These are phyloP conservation scores for Nectriaceae sp. DNA, from an alignment of 2,329 filamentous ascomycete species.

Conservation along the genomic window DNA sequence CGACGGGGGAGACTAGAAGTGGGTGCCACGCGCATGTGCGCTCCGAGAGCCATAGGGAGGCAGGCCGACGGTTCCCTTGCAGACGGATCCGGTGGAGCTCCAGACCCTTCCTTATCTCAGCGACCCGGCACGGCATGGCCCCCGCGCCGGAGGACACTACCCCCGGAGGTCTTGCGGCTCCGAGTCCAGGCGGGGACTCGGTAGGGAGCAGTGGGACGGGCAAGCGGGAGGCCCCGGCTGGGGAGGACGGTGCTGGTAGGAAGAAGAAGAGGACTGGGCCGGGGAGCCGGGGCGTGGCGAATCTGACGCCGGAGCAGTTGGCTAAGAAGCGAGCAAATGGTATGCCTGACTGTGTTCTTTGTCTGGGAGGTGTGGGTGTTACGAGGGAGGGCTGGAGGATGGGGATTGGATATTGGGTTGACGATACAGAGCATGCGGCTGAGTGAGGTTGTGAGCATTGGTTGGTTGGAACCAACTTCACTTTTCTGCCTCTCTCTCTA, in stretches of 20 bases:
- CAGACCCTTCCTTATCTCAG: neutral
- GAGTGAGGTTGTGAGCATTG: no score
- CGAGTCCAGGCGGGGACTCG: neutral
- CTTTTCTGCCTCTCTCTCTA: no score
- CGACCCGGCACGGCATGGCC: neutral
- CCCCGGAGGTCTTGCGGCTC: neutral
- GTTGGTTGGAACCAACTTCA: no score
- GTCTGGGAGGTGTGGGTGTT: no score
- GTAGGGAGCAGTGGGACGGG: neutral
- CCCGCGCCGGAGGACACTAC: neutral
- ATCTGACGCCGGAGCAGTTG: conserved; percentile 73
- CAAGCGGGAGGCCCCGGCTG: conserved; percentile 21
- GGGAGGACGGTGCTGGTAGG: conserved; percentile 15
- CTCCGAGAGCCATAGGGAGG: no score
- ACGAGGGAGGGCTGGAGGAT: no score
- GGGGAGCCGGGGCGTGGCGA: conserved; percentile 55
- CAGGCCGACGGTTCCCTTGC: neutral
- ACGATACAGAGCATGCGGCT: no score
- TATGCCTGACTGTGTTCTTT: no score
- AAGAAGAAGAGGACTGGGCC: conserved; percentile 51
- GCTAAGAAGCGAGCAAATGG: conserved; percentile 65
- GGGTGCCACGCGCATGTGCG: neutral
- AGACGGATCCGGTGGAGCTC: neutral
- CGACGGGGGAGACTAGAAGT: neutral
- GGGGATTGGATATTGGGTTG: no score